Conservation (phyloP, 1,139 yeast genomes). For the Nakaseomyces uthaithaninus region DNA sequence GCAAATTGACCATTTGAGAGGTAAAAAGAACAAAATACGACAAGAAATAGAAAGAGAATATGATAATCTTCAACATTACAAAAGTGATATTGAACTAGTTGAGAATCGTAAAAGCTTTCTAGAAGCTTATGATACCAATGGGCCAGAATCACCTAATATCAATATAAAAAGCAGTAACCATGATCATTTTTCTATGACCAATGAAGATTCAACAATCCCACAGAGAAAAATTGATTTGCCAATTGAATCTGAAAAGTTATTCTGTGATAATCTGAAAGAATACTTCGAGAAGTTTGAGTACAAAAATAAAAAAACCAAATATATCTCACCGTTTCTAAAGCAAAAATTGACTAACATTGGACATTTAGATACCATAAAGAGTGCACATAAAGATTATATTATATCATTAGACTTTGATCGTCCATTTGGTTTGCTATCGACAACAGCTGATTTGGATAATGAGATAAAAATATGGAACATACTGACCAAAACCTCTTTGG, state of each 20-base stretch:
- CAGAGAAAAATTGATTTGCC: not conserved
- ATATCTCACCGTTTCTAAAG: not conserved
- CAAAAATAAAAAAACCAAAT: not conserved
- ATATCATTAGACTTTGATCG: constrained; percentile 54
- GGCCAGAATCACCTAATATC: not conserved
- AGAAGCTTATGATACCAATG: not conserved
- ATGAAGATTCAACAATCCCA: not conserved
- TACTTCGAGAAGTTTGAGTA: not conserved
- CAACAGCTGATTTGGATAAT: constrained; percentile 67
- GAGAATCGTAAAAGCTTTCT: constrained; percentile 4
- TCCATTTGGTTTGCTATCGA: constrained; percentile 65
- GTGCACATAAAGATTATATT: constrained; percentile 34
- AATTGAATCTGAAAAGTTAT: not conserved
- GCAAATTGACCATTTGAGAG: not conserved
- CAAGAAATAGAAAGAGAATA: not conserved
- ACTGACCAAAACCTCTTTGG: constrained; percentile 42
- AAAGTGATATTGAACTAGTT: not conserved
- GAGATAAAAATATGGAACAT: constrained; percentile 81
- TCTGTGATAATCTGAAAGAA: not conserved
- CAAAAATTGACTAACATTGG: not conserved
- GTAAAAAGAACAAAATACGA: not conserved
- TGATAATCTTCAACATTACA: not conserved
- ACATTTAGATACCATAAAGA: not conserved
- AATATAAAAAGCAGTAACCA: not conserved
- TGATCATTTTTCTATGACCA: not conserved